A percentile compares a stretch with the other conserved stretches of the same genome.
Evolutionary conservation across 352 stramenopile species (phyloP).

Genomic region (Phytophthora hybrid): DNA sequence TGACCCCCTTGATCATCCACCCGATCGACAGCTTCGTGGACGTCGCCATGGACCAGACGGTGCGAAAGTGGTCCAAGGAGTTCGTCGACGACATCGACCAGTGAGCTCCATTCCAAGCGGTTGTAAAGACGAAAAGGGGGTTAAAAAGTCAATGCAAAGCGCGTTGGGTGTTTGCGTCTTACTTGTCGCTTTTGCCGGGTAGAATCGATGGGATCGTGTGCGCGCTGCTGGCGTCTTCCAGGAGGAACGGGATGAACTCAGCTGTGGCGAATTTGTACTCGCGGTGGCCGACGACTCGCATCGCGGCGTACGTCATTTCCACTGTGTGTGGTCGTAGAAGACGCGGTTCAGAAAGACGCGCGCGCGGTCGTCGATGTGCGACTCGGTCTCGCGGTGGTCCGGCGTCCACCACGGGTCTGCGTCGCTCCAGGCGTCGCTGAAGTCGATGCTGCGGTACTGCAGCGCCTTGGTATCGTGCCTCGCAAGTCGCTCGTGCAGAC

Average conservation of each 20-base stretch:
- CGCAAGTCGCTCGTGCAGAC: no score
- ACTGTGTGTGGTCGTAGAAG: conserved; percentile 33
- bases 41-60: conserved; percentile 58
- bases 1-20: conserved; percentile 91
- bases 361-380: conserved; percentile 35
- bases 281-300: no score
- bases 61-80: conserved; percentile 53
- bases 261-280: no score
- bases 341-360: conserved; percentile 38
- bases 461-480: conserved; percentile 31
- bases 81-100: conserved; percentile 39
- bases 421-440: conserved; percentile 35
- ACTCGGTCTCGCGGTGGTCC: conserved; percentile 28
- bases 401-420: conserved; percentile 39
- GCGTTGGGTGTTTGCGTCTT: no score
- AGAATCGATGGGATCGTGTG: no score
- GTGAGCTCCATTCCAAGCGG: no score
- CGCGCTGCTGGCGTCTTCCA: no score
- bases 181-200: no score
- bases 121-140: no score
- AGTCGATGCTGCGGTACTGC: conserved; percentile 34
- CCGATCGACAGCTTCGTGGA: conserved; percentile 85
- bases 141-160: no score
- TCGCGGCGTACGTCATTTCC: no score
- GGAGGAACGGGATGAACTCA: no score